Percentiles rank a stretch among this genome's conserved stretches.
Conservation (phyloP, 2,329 filamentous ascomycete species). For the Stagonosporopsis chrysanthemi region DNA sequence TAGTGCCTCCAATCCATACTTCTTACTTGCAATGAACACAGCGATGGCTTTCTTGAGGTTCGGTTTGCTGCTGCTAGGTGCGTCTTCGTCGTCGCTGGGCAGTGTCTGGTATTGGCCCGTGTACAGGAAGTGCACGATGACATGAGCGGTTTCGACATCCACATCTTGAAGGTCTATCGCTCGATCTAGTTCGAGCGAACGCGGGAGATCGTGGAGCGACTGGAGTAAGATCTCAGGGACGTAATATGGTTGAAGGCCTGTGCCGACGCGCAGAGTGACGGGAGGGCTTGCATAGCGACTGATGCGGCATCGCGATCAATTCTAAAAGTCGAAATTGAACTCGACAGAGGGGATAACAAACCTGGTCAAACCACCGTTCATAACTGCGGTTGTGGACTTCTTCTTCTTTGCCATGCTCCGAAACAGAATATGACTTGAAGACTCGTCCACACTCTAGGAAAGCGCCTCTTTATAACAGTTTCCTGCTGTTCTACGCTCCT, state of each 20-base stretch:
- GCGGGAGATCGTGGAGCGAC: background rate
- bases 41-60: background rate
- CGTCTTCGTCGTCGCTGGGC: background rate
- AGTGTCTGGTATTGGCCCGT: slow-evolving; percentile 38
- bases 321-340: background rate
- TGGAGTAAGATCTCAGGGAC: background rate
- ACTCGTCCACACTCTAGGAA: background rate
- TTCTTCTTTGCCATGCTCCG: slow-evolving; percentile 1
- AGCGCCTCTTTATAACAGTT: background rate
- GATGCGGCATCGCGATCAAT: background rate
- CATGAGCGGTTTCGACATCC: slow-evolving; percentile 26
- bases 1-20: background rate
- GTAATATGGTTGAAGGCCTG: background rate
- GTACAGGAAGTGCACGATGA: slow-evolving; percentile 34
- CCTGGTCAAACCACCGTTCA: background rate
- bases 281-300: slow-evolving; percentile 4
- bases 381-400: background rate
- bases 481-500: background rate
- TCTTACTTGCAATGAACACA: background rate
- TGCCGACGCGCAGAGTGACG: background rate
- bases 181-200: background rate
- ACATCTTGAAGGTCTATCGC: slow-evolving; percentile 11
- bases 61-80: background rate
- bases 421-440: background rate
- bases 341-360: background rate